These are phyloP conservation scores for Cryoendolithus antarcticus DNA, from an alignment of 2,329 filamentous ascomycete species.

Conservation along the genomic window DNA sequence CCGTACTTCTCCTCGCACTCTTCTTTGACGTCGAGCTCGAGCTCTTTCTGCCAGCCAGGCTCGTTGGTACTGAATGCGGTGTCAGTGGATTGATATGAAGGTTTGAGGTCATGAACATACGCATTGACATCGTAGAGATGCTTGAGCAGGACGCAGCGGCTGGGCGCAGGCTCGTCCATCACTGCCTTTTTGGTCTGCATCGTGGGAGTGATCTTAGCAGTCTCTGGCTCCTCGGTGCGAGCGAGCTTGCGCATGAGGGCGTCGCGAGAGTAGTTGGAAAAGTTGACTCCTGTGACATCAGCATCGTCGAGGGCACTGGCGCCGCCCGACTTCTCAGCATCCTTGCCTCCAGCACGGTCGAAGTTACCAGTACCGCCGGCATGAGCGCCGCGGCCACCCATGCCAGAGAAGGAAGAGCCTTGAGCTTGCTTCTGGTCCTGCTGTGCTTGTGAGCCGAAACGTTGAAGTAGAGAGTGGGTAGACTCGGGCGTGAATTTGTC, in stretches of 20 bases:
- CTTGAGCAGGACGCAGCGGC: conserved; percentile 78
- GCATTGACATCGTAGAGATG: conserved; percentile 91
- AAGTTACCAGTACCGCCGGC: conserved; percentile 64
- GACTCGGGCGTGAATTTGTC: conserved; percentile 99
- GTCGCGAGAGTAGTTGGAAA: conserved; percentile 98
- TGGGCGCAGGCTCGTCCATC: conserved; percentile 81
- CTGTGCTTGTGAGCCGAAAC: conserved; percentile 61
- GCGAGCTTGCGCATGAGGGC: conserved; percentile 98
- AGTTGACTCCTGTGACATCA: conserved; percentile 95
- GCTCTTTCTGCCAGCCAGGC: conserved; percentile 69
- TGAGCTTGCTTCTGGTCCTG: conserved; percentile 32
- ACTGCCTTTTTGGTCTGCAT: conserved; percentile 55
- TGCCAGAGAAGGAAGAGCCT: conserved; percentile 72
- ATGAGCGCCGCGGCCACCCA: conserved; percentile 75
- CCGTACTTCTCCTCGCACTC: conserved; percentile 96
- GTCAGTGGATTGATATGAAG: not conserved
- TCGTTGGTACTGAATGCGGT: conserved; percentile 31
- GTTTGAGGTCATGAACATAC: conserved; percentile 44
- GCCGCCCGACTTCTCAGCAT: conserved; percentile 74
- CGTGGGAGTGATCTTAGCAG: conserved; percentile 43
- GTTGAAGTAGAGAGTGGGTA: conserved; percentile 81
- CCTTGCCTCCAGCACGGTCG: conserved; percentile 77
- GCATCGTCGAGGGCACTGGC: conserved; percentile 94
- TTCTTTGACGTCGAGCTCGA: conserved; percentile 83
- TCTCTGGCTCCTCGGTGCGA: conserved; percentile 75